Evolutionary conservation across 306 rosid species (phyloP).

Genomic region (Adenanthera pavonina): DNA sequence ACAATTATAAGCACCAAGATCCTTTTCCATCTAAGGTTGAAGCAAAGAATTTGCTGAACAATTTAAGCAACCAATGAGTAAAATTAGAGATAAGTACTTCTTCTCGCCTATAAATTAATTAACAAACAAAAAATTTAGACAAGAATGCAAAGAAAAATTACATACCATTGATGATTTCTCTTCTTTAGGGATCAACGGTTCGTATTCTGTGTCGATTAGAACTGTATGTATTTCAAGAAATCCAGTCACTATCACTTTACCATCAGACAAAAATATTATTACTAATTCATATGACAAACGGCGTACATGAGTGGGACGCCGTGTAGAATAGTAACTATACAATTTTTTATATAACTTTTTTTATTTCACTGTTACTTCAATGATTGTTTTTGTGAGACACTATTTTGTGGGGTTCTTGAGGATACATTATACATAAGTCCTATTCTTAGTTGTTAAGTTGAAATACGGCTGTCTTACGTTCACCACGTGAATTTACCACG

Average conservation of each 20-base stretch:
- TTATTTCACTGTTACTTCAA: neutral
- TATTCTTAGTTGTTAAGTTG: neutral
- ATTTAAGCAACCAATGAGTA: conserved; percentile 9
- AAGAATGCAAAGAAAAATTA: neutral
- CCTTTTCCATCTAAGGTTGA: conserved; percentile 82
- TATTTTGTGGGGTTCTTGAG: neutral
- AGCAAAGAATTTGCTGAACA: conserved; percentile 62
- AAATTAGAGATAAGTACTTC: conserved; percentile 12
- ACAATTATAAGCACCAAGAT: conserved; percentile 56
- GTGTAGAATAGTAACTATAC: neutral
- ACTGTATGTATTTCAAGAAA: conserved; percentile 56
- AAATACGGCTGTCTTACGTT: conserved; percentile 56
- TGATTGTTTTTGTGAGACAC: conserved; percentile 18
- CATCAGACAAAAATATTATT: neutral
- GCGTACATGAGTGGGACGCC: neutral
- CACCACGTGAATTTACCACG: conserved; percentile 64
- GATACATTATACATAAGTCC: neutral
- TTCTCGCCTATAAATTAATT: conserved; percentile 12
- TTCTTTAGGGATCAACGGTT: conserved; percentile 61
- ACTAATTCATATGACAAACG: neutral
- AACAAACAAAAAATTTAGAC: neutral
- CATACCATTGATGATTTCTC: conserved; percentile 68
- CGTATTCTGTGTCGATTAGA: conserved; percentile 65
- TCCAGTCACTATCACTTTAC: neutral
- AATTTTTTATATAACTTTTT: neutral